Base-by-base conservation (phyloP, 306 rosid species). In the Medicago truncatula region DNA sequence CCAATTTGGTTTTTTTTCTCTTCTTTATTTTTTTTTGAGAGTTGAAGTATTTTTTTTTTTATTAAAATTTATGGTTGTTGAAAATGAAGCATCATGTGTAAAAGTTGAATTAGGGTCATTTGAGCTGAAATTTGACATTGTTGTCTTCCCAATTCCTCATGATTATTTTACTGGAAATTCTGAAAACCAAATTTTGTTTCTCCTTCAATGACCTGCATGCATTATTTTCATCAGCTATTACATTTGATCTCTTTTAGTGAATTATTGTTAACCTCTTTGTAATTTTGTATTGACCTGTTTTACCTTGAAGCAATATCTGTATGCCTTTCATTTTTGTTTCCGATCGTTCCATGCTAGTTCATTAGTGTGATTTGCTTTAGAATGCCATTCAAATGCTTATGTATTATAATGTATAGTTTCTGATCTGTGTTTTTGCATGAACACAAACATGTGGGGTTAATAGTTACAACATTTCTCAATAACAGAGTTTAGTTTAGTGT, bases 211-310 rank as follows among this genome's bases (percentile, higher is more conserved):
- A 62, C 23, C 8, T 69, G 78, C 82, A 62, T 61, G 72, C 47
- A 36, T 15, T 59, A 39, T 75, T 81, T 58, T 66, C 65, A 31
- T 65, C 59, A 31, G 75, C 82, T 74, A 78, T 60, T 63, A 78
- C 79, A 83, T 75, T 83, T 75, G 68, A 31, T 41, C 75, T 44
- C 61, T 53, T 74, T 41, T 20, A 54, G 64, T 65, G 75, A 56
- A 34, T 34, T 6, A 34, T 34, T 5, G 7, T 4, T 63, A 8
- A 13, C 28, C 8, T 68, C 49, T 43, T 44, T 63, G 41, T 49
- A 56, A 39, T 56, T 70, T 64, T 67, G 18, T 43, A 36, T 39
- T 59, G 46, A 58, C 25, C 21, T 8, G 12, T 47, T 62, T 73
- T 67, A 31, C 54, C 79, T 60, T 34, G 40, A 18, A 58, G 81